phyloP scores from a whole-genome alignment of 352 stramenopile genomes.

The Pythium oligandrum region DNA sequence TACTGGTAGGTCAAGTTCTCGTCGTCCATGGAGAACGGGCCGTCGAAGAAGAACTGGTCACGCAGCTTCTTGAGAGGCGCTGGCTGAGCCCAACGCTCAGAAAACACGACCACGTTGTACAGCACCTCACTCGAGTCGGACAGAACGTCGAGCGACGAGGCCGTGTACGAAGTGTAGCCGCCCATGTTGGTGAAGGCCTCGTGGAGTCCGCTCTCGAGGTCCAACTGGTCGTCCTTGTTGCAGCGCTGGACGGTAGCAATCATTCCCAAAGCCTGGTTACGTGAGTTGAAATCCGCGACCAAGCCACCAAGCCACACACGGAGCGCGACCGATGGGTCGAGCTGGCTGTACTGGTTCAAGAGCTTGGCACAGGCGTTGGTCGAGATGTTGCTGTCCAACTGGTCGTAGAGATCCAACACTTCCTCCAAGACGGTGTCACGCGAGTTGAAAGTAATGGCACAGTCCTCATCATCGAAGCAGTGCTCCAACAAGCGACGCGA shows the following conservation, averaged over 20 bases:
- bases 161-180: background rate
- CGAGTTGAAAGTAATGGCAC: slow-evolving; percentile 10
- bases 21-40: slow-evolving; percentile 9
- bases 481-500: slow-evolving; percentile 11
- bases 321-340: too few relatives aligned
- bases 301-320: background rate
- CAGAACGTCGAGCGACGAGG: slow-evolving; percentile 1
- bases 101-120: slow-evolving; percentile 22
- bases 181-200: too few relatives aligned
- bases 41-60: slow-evolving; percentile 6
- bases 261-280: background rate
- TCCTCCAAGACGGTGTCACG: slow-evolving; percentile 14
- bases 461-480: slow-evolving; percentile 12
- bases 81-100: slow-evolving; percentile 17
- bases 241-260: background rate
- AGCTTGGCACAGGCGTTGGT: slow-evolving; percentile 13
- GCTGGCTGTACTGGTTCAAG: too few relatives aligned
- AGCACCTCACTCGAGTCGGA: slow-evolving; percentile 9
- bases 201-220: background rate
- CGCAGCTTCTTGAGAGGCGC: slow-evolving; percentile 5
- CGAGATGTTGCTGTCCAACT: slow-evolving; percentile 8
- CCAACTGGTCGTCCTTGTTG: background rate
- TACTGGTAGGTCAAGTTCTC: background rate
- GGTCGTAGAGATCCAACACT: slow-evolving; percentile 3
- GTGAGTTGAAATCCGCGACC: background rate